These are phyloP conservation scores for Yarrowia porcina DNA, from an alignment of 805 yeast genomes.

Conservation along the genomic window DNA sequence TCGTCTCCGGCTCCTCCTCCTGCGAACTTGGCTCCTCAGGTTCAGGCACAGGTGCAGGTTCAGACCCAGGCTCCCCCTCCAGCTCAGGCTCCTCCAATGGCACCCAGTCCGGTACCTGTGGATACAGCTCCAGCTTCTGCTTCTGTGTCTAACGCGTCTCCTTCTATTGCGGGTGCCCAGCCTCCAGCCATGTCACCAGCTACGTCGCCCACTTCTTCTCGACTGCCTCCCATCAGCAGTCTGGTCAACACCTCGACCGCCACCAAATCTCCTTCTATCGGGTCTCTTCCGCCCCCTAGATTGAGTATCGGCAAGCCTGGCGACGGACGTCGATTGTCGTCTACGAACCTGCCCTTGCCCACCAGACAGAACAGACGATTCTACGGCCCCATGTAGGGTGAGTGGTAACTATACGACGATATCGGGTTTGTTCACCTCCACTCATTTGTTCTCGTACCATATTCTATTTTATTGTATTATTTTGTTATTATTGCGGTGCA, in stretches of 20 bases:
- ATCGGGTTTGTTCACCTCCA: no score
- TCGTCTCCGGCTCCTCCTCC: neutral
- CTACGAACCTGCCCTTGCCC: neutral
- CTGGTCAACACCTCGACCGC: neutral
- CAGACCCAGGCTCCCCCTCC: no score
- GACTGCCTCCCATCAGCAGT: conserved; percentile 9
- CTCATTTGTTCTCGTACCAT: no score
- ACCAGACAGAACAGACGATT: neutral
- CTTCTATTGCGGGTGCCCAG: neutral
- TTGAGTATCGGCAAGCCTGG: conserved; percentile 12
- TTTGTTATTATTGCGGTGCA: neutral
- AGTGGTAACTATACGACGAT: no score
- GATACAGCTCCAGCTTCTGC: neutral
- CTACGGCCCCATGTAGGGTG: neutral
- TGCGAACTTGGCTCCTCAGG: no score
- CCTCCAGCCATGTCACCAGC: neutral
- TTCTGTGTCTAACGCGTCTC: neutral
- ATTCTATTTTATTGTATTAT: neutral
- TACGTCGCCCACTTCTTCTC: neutral
- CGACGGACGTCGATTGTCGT: neutral
- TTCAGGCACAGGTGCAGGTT: no score
- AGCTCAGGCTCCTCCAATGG: neutral
- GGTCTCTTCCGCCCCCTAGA: neutral
- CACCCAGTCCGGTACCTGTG: neutral
- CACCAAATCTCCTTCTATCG: neutral